These are phyloP conservation scores for Diaporthe helianthi DNA, from an alignment of 2,329 filamentous ascomycete genomes.

Conservation along the genomic window DNA sequence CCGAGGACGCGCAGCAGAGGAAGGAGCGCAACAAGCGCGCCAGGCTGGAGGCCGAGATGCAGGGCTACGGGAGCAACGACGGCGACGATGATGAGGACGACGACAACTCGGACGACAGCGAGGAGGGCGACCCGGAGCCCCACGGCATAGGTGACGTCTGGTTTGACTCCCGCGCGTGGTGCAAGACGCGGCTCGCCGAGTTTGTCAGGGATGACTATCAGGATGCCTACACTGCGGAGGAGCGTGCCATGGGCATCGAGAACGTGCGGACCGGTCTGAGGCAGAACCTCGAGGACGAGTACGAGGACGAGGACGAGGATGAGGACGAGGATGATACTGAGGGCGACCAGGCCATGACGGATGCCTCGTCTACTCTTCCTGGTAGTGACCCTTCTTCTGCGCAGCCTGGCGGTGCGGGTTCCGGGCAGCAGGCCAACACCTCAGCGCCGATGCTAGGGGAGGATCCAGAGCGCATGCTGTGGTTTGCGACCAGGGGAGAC, in stretches of 20 bases:
- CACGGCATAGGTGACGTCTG: slow-evolving; percentile 48
- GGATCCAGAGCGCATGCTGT: slow-evolving; percentile 27
- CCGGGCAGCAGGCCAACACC: background rate
- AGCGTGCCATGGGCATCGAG: slow-evolving; percentile 69
- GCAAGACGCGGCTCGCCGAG: slow-evolving; percentile 42
- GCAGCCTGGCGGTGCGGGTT: slow-evolving; percentile 21
- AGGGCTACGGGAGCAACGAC: slow-evolving; percentile 48
- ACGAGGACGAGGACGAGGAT: slow-evolving; percentile 62
- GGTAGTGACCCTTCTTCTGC: slow-evolving; percentile 4
- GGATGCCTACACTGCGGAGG: slow-evolving; percentile 76
- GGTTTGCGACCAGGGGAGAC: slow-evolving; percentile 24
- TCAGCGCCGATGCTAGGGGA: background rate
- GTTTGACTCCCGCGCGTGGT: slow-evolving; percentile 45
- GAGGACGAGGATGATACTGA: slow-evolving; percentile 59
- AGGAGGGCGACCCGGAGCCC: slow-evolving; percentile 48
- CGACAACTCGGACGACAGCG: slow-evolving; percentile 42
- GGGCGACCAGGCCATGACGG: slow-evolving; percentile 46
- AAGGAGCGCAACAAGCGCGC: slow-evolving; percentile 38
- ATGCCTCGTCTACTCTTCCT: slow-evolving; percentile 22
- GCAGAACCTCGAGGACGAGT: slow-evolving; percentile 58
- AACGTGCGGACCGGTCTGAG: slow-evolving; percentile 76
- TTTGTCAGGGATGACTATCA: slow-evolving; percentile 56
- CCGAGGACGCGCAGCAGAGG: slow-evolving; percentile 63
- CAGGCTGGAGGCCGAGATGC: slow-evolving; percentile 43
- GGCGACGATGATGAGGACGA: slow-evolving; percentile 41